These are phyloP conservation scores for Diophrys appendiculata DNA, from an alignment of 73 alveolate genomes.

Conservation along the genomic window DNA sequence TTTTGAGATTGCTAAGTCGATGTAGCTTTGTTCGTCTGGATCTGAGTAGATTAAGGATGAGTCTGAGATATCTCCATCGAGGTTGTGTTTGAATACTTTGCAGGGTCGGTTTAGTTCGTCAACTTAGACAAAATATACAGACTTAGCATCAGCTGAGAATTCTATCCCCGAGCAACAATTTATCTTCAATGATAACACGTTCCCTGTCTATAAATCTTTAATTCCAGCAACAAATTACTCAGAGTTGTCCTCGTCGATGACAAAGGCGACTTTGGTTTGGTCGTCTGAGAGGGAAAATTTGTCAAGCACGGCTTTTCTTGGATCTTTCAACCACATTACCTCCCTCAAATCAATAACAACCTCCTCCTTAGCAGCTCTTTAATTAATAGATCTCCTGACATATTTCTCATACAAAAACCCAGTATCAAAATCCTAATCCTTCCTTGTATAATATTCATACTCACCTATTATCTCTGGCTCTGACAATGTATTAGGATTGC, in stretches of 20 bases:
- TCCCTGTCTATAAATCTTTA: slow-evolving; percentile 6
- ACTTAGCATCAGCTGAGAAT: slow-evolving; percentile 24
- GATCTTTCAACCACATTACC: slow-evolving; percentile 24
- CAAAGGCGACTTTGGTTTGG: slow-evolving; percentile 44
- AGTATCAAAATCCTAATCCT: neutral
- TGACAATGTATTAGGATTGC: neutral
- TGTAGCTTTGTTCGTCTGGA: slow-evolving; percentile 37
- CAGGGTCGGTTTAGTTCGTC: slow-evolving; percentile 47
- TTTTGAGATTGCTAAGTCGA: slow-evolving; percentile 27
- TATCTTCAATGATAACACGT: neutral
- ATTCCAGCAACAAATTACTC: slow-evolving; percentile 35
- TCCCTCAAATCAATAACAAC: slow-evolving; percentile 30
- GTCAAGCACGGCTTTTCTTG: slow-evolving; percentile 19
- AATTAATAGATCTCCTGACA: neutral
- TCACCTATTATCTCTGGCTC: neutral
- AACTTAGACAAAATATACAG: slow-evolving; percentile 18
- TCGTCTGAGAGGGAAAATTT: slow-evolving; percentile 48
- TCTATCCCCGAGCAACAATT: slow-evolving; percentile 31
- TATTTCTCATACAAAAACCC: neutral
- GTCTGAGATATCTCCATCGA: slow-evolving; percentile 15
- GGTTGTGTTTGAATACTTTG: slow-evolving; percentile 7
- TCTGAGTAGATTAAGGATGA: slow-evolving; percentile 17
- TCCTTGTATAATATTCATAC: neutral
- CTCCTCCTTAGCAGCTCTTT: neutral
- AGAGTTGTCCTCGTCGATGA: slow-evolving; percentile 32